A percentile compares a stretch with the other conserved stretches of the same genome.
phyloP scores from a whole-genome alignment of 495 filamentous ascomycete genomes.

The Tuber aestivum region DNA sequence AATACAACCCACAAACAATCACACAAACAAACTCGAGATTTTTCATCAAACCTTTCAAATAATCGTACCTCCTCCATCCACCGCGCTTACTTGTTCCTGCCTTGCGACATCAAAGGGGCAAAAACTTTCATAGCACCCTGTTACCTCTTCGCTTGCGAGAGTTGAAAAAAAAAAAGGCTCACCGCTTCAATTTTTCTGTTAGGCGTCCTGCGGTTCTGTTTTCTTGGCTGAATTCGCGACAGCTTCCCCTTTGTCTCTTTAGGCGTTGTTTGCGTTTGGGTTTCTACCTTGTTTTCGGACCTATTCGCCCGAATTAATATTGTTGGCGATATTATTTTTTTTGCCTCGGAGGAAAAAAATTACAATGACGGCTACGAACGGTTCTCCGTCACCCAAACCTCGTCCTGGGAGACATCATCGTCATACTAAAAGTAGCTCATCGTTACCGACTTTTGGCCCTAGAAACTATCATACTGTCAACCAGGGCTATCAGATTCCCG shows the following conservation, averaged over 20 bases:
- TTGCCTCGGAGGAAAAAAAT: slow-evolving; percentile 20
- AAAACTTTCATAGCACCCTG: neutral
- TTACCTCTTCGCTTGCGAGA: neutral
- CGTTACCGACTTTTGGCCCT: slow-evolving; percentile 22
- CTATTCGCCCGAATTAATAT: slow-evolving; percentile 24
- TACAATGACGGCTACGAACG: slow-evolving; percentile 30
- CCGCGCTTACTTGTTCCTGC: neutral
- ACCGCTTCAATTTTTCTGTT: slow-evolving; percentile 7
- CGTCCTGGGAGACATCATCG: slow-evolving; percentile 34
- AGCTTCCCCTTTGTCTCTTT: slow-evolving; percentile 25
- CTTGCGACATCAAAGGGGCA: neutral
- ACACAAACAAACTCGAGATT: slow-evolving; percentile 4
- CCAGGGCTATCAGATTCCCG: slow-evolving; percentile 16
- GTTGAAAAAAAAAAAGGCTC: neutral
- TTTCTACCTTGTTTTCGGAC: slow-evolving; percentile 19
- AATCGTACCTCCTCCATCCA: neutral
- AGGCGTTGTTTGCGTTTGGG: slow-evolving; percentile 12
- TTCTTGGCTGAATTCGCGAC: slow-evolving; percentile 19
- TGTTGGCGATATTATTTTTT: slow-evolving; percentile 32
- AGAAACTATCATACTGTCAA: slow-evolving; percentile 18
- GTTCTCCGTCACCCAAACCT: slow-evolving; percentile 34
- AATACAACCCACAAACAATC: neutral
- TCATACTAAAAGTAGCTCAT: slow-evolving; percentile 36
- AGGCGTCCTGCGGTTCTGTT: slow-evolving; percentile 10
- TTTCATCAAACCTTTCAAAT: neutral